Conservation (phyloP, 129 eudicot genomes). For the Sambucus nigra region DNA sequence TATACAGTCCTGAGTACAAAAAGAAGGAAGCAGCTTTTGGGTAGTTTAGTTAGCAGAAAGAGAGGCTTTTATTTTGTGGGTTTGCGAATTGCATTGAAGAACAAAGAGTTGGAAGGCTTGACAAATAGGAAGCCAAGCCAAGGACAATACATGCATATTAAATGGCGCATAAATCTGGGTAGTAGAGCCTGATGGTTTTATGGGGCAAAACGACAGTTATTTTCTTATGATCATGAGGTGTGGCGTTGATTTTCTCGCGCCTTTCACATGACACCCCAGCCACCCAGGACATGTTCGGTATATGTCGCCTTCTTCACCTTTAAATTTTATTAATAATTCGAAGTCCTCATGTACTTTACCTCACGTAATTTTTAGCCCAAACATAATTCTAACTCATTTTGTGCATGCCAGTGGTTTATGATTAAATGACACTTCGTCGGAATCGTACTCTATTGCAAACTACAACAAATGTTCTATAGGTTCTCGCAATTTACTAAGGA, state of each 20-base stretch:
- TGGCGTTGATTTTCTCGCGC: neutral
- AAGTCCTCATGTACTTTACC: no score
- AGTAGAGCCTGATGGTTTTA: neutral
- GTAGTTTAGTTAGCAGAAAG: neutral
- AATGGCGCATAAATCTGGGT: neutral
- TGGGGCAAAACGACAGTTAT: neutral
- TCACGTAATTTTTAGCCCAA: no score
- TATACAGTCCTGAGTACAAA: neutral
- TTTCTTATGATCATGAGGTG: neutral
- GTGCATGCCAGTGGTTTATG: no score
- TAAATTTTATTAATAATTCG: no score
- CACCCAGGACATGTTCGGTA: neutral
- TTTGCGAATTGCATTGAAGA: neutral
- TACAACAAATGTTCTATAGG: no score
- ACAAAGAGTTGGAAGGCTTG: neutral
- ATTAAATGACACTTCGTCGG: no score
- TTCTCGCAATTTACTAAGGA: no score
- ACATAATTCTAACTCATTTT: no score
- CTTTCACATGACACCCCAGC: neutral
- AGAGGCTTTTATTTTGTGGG: neutral
- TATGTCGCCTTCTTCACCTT: neutral
- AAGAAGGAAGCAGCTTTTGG: neutral
- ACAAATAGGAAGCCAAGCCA: neutral
- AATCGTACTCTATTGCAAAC: no score
- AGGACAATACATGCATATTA: neutral